phyloP scores from a whole-genome alignment of 2,329 filamentous ascomycete genomes.

The Talaromyces islandicus region DNA sequence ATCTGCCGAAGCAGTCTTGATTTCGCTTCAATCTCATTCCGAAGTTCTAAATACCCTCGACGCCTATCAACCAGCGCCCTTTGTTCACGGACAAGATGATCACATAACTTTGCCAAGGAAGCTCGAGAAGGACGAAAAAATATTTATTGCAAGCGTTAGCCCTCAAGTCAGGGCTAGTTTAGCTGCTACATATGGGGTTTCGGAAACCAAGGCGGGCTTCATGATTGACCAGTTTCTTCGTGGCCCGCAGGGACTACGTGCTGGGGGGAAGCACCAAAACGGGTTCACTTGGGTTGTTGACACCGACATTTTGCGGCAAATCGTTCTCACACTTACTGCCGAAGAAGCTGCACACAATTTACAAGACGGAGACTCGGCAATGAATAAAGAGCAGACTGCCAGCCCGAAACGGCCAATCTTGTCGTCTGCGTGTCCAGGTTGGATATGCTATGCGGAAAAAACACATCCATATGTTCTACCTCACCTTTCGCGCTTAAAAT shows the following conservation, averaged over 20 bases:
- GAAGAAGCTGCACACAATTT: constrained; percentile 58
- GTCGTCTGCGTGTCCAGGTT: constrained; percentile 88
- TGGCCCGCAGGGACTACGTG: constrained; percentile 62
- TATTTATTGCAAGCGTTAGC: constrained; percentile 89
- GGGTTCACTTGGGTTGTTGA: constrained; percentile 86
- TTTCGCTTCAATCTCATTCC: constrained; percentile 86
- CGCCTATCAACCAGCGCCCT: constrained; percentile 43
- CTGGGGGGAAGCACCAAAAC: constrained; percentile 66
- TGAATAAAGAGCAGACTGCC: constrained; percentile 15
- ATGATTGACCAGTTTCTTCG: constrained; percentile 78
- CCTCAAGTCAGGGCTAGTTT: constrained; percentile 86
- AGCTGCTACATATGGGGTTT: constrained; percentile 73
- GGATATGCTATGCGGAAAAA: constrained; percentile 99
- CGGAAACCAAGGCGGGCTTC: constrained; percentile 65
- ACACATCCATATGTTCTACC: constrained; percentile 91
- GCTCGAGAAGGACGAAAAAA: constrained; percentile 49
- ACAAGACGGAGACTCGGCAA: constrained; percentile 9
- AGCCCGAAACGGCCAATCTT: constrained; percentile 47
- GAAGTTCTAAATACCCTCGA: constrained; percentile 85
- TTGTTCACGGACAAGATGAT: constrained; percentile 17
- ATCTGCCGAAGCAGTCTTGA: constrained; percentile 92
- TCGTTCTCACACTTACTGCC: constrained; percentile 72
- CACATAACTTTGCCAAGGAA: constrained; percentile 41
- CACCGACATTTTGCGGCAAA: constrained; percentile 76
- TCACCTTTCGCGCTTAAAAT: constrained; percentile 86